Base-by-base conservation (phyloP, 495 filamentous ascomycete species). In the Polyplosphaeria fusca region DNA sequence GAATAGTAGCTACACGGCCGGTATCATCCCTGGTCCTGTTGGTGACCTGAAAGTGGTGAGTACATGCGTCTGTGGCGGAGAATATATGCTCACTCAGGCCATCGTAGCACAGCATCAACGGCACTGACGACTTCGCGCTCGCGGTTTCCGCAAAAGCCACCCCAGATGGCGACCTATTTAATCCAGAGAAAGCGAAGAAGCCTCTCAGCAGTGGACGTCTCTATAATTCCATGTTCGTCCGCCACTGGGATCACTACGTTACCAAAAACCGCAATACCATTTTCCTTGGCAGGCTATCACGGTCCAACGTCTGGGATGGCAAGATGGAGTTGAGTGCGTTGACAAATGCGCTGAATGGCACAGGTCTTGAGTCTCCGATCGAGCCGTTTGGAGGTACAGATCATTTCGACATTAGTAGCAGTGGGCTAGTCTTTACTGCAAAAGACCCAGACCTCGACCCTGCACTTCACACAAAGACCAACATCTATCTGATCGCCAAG, bases 391-490 rank as follows among this genome's bases (percentile, higher is more conserved):
- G 82, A 3, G 83, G 81, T 3, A 68, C 73, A 2, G 78, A 79
- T 28, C 69, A 84, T 61, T 86, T 83, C 58, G 82, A 82, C 58
- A 75, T 86, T 46, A 74, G 76, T 51, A 68, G 70, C 1, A 69
- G 70, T 4, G 77, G 79, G 1, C 76, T 96, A 52, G 82, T 87
- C 1, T 96, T 96, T 68, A 82, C 94, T 25, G 83, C 91, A 0
- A 94, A 89, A 62, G 90, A 94, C 63, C 91, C 91, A 0, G 77
- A 78, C 5, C 65, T 93, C 3, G 82, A 89, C 60, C 83, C 85
- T 3, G 91, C 92, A 0, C 77, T 82, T 12, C 85, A 93, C 71
- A 96, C 92, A 3, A 87, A 90, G 58, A 85, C 85, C 30, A 83
- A 88, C 50, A 72, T 89, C 23, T 91, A 89, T 68, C 85, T 84